These are phyloP conservation scores for Coemansia sp. DNA, from an alignment of 192 early-diverging fungal genomes.

Conservation along the genomic window DNA sequence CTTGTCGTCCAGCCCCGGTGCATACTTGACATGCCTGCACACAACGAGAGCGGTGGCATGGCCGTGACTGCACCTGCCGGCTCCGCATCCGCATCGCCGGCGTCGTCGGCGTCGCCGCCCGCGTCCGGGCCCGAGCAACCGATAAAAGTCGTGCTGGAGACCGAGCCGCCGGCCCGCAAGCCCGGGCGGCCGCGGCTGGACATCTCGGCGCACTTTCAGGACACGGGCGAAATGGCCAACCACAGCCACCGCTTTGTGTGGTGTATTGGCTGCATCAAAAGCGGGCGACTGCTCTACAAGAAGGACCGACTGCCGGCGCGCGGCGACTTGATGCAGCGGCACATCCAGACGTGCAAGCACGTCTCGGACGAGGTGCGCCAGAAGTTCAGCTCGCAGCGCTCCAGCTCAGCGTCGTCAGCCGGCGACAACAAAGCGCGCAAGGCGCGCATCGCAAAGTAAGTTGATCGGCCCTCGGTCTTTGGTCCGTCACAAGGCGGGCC, in stretches of 20 bases:
- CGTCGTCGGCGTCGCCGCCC: slow-evolving; percentile 5
- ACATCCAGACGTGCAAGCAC: slow-evolving; percentile 39
- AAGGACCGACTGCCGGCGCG: slow-evolving; percentile 46
- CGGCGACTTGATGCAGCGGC: slow-evolving; percentile 51
- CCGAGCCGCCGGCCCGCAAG: slow-evolving; percentile 47
- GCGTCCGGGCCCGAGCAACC: slow-evolving; percentile 25
- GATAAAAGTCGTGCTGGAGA: slow-evolving; percentile 35
- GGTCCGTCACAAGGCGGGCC: not conserved
- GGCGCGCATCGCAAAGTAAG: slow-evolving; percentile 43
- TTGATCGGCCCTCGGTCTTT: not conserved
- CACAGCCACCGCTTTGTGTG: slow-evolving; percentile 52
- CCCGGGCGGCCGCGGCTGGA: slow-evolving; percentile 49
- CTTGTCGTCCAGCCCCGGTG: slow-evolving; percentile 24
- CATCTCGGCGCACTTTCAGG: slow-evolving; percentile 51
- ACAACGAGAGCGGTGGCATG: slow-evolving; percentile 36
- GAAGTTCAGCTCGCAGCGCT: slow-evolving; percentile 35
- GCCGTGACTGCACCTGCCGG: not conserved
- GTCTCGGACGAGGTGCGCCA: slow-evolving; percentile 36
- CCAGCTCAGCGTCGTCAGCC: slow-evolving; percentile 43
- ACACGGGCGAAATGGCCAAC: slow-evolving; percentile 55
- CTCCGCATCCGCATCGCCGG: not conserved
- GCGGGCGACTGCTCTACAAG: slow-evolving; percentile 38
- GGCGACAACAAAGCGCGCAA: slow-evolving; percentile 31
- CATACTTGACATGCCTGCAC: slow-evolving; percentile 22
- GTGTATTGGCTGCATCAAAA: slow-evolving; percentile 52